Percentiles rank a stretch among this genome's conserved stretches.
Evolutionary conservation across 169 alveolate genomes (phyloP).

Genomic region (Babesia microti): DNA sequence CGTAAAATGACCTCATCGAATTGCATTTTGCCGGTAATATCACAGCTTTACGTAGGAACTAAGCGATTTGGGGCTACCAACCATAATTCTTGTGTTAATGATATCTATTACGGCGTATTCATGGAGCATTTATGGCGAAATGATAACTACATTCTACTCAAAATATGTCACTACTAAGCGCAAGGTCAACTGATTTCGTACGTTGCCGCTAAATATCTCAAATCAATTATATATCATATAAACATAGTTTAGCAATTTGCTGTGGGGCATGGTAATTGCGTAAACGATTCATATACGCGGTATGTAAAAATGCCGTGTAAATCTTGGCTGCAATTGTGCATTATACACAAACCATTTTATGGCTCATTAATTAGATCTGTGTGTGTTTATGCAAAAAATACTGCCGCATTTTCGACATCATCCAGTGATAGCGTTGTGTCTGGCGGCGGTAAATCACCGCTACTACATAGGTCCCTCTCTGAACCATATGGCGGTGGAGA

Average conservation of each 20-base stretch:
- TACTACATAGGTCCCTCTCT: conserved; percentile 4
- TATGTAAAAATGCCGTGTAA: no score
- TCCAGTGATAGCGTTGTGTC: conserved; percentile 3
- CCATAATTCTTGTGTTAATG: conserved; percentile 1
- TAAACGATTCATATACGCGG: no score
- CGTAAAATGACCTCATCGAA: conserved; percentile 3
- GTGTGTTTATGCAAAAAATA: conserved; percentile 8
- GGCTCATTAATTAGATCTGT: neutral
- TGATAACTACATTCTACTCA: conserved; percentile 20
- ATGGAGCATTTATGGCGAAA: conserved; percentile 23
- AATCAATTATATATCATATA: no score
- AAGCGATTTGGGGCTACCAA: neutral
- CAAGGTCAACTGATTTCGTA: no score
- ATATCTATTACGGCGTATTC: conserved; percentile 5
- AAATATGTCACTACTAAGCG: conserved; percentile 18
- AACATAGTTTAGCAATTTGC: no score
- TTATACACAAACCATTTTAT: neutral
- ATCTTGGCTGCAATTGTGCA: no score
- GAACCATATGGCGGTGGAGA: conserved; percentile 61
- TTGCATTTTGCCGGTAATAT: conserved; percentile 1
- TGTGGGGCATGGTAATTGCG: no score
- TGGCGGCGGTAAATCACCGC: conserved; percentile 16
- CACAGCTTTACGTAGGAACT: no score
- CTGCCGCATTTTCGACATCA: conserved; percentile 2
- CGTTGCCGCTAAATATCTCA: no score